Evolutionary conservation across 768 basidiomycete species (phyloP).

Genomic region (Pisolithus albus): DNA sequence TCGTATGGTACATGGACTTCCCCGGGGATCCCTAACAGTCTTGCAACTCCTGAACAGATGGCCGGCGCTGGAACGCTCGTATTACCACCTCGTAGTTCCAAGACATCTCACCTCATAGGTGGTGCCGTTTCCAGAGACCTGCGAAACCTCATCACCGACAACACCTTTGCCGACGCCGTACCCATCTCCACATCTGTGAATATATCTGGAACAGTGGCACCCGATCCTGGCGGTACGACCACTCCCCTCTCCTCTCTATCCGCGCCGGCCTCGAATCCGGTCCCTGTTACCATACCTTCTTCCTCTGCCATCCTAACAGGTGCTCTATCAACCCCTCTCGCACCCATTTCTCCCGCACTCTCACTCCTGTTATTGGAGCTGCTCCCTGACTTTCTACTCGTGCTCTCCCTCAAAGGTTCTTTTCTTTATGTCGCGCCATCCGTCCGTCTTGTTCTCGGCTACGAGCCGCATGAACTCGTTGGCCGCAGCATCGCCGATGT

Average conservation of each 20-base stretch:
- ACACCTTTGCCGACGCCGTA: constrained; percentile 42
- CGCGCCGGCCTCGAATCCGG: neutral
- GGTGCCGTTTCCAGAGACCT: constrained; percentile 47
- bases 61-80: constrained; percentile 3
- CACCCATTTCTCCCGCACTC: constrained; percentile 37
- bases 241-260: constrained; percentile 9
- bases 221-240: constrained; percentile 2
- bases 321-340: constrained; percentile 29
- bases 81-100: constrained; percentile 15
- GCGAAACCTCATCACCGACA: constrained; percentile 40
- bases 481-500: constrained; percentile 73
- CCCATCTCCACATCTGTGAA: constrained; percentile 37
- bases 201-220: constrained; percentile 21
- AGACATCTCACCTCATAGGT: constrained; percentile 21
- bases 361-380: constrained; percentile 49
- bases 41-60: neutral
- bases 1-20: constrained; percentile 39
- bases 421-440: constrained; percentile 91
- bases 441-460: constrained; percentile 73
- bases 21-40: neutral
- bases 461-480: constrained; percentile 77
- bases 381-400: constrained; percentile 78
- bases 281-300: constrained; percentile 11
- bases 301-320: neutral
- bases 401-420: constrained; percentile 85